phyloP scores from a whole-genome alignment of 768 basidiomycete species.

The Russula earlei region DNA sequence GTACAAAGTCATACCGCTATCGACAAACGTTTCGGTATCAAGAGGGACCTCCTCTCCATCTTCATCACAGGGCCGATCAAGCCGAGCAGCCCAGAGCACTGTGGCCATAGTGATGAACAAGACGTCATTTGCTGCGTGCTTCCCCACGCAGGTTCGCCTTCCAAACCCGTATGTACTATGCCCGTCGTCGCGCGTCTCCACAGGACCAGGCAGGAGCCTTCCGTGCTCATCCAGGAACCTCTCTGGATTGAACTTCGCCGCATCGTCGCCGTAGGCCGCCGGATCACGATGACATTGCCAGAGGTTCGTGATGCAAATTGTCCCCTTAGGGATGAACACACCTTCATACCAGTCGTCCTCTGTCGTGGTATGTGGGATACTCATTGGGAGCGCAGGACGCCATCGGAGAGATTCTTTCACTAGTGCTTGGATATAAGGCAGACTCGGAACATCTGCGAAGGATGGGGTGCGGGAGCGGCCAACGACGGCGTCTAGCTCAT shows the following conservation, averaged over 20 bases:
- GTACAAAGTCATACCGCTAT: constrained; percentile 15
- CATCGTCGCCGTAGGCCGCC: constrained; percentile 14
- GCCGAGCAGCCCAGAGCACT: constrained; percentile 18
- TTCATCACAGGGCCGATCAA: constrained; percentile 8
- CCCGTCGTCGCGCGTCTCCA: constrained; percentile 10
- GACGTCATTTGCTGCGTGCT: constrained; percentile 15
- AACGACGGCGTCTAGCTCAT: constrained; percentile 3
- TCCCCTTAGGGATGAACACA: constrained; percentile 28
- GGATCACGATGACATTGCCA: constrained; percentile 3
- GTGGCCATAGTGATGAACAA: constrained; percentile 20
- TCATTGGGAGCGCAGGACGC: background rate
- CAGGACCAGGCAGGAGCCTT: background rate
- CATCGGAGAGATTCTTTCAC: constrained; percentile 5
- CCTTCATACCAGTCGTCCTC: constrained; percentile 22
- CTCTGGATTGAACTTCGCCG: constrained; percentile 17
- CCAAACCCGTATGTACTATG: constrained; percentile 18
- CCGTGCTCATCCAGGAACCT: constrained; percentile 16
- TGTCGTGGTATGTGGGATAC: constrained; percentile 1
- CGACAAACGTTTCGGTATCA: background rate
- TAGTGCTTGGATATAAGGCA: constrained; percentile 7
- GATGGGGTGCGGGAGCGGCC: constrained; percentile 4
- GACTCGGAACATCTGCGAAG: background rate
- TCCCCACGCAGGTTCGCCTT: constrained; percentile 18
- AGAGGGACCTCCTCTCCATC: constrained; percentile 8
- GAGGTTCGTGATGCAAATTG: constrained; percentile 25